These are phyloP conservation scores for Phialocephala subalpina DNA, from an alignment of 2,329 filamentous ascomycete species.

Conservation along the genomic window DNA sequence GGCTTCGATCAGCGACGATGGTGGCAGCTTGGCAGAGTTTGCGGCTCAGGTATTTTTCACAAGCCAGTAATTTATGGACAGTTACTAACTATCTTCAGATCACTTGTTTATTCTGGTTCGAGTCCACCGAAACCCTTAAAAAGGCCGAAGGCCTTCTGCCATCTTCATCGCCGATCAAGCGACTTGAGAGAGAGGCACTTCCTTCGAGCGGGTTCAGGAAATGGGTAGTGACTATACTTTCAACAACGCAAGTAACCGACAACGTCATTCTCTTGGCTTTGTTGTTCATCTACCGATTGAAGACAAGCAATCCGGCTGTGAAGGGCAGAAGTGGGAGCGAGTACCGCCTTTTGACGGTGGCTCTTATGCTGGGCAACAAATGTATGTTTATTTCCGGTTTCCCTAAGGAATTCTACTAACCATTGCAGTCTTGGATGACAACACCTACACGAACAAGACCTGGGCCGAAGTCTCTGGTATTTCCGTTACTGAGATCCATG, in stretches of 20 bases:
- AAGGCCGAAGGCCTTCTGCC: conserved; percentile 66
- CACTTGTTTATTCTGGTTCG: conserved; percentile 98
- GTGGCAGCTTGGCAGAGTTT: conserved; percentile 82
- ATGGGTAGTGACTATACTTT: conserved; percentile 91
- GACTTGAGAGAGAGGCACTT: conserved; percentile 74
- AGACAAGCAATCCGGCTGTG: conserved; percentile 87
- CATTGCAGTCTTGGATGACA: conserved; percentile 84
- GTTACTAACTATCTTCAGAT: conserved; percentile 63
- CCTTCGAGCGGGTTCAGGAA: conserved; percentile 85
- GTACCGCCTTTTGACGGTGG: conserved; percentile 90
- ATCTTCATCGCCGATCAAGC: conserved; percentile 53
- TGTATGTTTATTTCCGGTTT: conserved; percentile 60
- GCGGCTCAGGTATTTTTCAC: conserved; percentile 73
- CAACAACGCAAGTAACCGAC: conserved; percentile 94
- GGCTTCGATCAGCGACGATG: conserved; percentile 75
- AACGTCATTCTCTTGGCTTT: conserved; percentile 93
- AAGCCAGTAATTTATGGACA: neutral
- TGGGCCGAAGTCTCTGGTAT: conserved; percentile 99
- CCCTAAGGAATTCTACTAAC: conserved; percentile 32
- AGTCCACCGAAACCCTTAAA: conserved; percentile 81
- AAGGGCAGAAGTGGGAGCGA: conserved; percentile 94
- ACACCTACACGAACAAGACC: conserved; percentile 99
- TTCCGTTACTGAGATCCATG: conserved; percentile 91
- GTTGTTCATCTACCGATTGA: conserved; percentile 91
- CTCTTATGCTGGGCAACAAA: conserved; percentile 98